These are phyloP conservation scores for Graphilbum sp. DNA, from an alignment of 2,329 filamentous ascomycete genomes.

Conservation along the genomic window DNA sequence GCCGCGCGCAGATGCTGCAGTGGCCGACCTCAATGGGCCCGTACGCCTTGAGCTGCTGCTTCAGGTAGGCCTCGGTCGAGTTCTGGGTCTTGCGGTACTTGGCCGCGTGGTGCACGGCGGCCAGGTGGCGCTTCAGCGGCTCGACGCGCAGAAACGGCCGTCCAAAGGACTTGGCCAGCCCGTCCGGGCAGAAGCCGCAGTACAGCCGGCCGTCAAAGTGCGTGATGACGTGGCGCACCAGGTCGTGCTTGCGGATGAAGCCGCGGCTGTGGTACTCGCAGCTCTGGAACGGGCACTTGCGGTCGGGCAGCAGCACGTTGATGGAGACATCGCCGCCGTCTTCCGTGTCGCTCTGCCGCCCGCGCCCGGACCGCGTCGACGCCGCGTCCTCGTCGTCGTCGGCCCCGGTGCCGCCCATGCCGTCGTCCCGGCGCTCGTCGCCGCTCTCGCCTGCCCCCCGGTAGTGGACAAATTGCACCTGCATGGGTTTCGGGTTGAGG, in stretches of 20 bases:
- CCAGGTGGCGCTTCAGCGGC: conserved; percentile 5
- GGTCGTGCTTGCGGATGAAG: conserved; percentile 4
- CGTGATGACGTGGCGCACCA: conserved; percentile 5
- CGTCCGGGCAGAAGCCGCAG: conserved; percentile 5
- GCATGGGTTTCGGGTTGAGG: neutral
- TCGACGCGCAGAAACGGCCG: conserved; percentile 3
- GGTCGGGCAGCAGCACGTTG: conserved; percentile 2
- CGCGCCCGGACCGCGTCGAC: neutral
- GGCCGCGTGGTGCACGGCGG: conserved; percentile 2
- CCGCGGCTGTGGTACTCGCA: conserved; percentile 4
- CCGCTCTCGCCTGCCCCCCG: neutral
- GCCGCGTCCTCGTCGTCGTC: neutral
- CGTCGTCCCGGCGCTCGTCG: neutral
- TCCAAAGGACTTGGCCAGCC: conserved; percentile 1
- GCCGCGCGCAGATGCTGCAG: conserved; percentile 1
- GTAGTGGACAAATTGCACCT: conserved; percentile 4
- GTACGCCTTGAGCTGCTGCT: conserved; percentile 1
- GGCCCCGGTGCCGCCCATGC: neutral
- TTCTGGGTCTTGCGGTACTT: conserved; percentile 4
- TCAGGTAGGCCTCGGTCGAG: conserved; percentile 2
- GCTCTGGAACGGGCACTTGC: conserved; percentile 1
- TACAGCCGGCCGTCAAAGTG: conserved; percentile 5
- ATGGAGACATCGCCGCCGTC: neutral
- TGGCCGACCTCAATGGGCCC: neutral
- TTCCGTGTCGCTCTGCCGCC: neutral